phyloP scores from a whole-genome alignment of 306 rosid genomes.

The Prunus davidiana region DNA sequence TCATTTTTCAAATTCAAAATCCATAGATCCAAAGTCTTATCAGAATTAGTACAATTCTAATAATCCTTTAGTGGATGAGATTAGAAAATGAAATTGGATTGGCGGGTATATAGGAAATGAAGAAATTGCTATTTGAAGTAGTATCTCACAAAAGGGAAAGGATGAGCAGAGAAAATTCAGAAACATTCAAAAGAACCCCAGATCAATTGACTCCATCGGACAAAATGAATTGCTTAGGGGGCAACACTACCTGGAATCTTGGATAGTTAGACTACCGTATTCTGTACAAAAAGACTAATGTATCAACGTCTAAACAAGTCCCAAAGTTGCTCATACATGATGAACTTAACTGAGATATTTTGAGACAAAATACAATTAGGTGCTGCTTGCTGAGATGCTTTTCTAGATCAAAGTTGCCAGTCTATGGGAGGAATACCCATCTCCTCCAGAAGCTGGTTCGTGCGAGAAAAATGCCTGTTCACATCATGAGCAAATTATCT shows the following conservation, averaged over 20 bases:
- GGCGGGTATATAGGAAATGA: background rate
- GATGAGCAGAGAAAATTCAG: background rate
- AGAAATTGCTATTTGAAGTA: background rate
- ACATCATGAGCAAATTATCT: conserved; percentile 16
- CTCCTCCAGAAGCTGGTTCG: conserved; percentile 74
- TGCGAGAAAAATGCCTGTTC: conserved; percentile 86
- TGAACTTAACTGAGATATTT: conserved; percentile 1
- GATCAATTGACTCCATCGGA: background rate
- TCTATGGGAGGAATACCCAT: conserved; percentile 58
- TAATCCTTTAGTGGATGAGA: background rate
- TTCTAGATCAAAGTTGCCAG: conserved; percentile 66
- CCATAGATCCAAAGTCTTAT: too few relatives aligned
- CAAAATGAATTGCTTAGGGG: background rate
- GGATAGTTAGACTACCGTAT: background rate
- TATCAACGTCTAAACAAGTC: background rate
- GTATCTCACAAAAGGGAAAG: background rate
- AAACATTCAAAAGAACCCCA: background rate
- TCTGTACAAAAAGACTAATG: background rate
- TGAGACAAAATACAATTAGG: background rate
- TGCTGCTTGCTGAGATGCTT: background rate
- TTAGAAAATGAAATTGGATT: background rate
- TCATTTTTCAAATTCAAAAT: too few relatives aligned
- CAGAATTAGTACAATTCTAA: too few relatives aligned
- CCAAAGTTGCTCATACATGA: background rate
- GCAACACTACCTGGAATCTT: background rate